These are phyloP conservation scores for Phialophora expanda DNA, from an alignment of 2,329 filamentous ascomycete species.

Conservation along the genomic window DNA sequence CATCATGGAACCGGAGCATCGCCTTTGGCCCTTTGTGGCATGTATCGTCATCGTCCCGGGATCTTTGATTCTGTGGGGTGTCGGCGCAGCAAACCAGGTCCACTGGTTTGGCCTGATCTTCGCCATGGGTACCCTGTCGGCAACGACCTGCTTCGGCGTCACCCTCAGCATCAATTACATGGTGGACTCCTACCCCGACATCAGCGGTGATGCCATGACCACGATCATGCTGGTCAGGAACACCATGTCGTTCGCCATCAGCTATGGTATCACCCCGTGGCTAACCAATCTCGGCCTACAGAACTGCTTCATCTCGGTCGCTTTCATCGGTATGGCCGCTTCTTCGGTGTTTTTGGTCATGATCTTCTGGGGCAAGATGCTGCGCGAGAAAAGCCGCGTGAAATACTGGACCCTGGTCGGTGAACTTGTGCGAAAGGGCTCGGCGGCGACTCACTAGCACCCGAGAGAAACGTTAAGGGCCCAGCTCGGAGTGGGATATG, in stretches of 20 bases:
- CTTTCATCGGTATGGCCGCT: constrained; percentile 47
- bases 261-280: constrained; percentile 59
- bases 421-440: constrained; percentile 21
- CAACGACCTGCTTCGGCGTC: constrained; percentile 52
- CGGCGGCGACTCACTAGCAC: neutral
- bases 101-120: constrained; percentile 58
- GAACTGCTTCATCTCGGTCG: constrained; percentile 49
- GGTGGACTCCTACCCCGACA: constrained; percentile 57
- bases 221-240: constrained; percentile 58
- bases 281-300: constrained; percentile 47
- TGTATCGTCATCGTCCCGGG: constrained; percentile 53
- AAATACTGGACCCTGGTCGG: constrained; percentile 48
- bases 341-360: constrained; percentile 49
- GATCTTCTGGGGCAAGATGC: constrained; percentile 48
- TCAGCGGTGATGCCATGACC: constrained; percentile 57
- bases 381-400: constrained; percentile 44
- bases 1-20: constrained; percentile 42
- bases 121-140: constrained; percentile 55
- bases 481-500: no score
- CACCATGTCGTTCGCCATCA: constrained; percentile 57
- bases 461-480: no score
- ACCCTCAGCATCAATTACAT: constrained; percentile 54
- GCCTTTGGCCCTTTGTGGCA: constrained; percentile 39
- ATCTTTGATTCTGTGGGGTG: constrained; percentile 58
- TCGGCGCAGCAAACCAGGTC: constrained; percentile 56